phyloP scores from a whole-genome alignment of 176 grass and related monocot genomes.

The Musa itinerans region DNA sequence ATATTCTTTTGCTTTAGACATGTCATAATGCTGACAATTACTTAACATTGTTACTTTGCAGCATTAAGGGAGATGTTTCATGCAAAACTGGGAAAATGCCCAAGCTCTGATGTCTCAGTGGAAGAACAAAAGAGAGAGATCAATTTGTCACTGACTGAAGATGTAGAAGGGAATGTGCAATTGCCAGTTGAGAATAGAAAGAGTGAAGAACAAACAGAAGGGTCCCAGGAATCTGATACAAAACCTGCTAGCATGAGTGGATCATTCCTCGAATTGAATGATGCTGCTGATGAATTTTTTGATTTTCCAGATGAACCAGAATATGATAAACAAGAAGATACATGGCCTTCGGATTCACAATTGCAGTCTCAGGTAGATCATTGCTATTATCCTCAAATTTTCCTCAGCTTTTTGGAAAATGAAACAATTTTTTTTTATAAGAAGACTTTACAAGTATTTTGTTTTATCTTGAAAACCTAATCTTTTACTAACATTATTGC shows the following conservation, averaged over 20 bases:
- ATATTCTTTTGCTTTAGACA: background rate
- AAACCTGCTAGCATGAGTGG: background rate
- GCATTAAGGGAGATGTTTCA: conserved; percentile 15
- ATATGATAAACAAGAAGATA: conserved; percentile 9
- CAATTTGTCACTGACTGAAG: background rate
- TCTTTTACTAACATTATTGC: no score
- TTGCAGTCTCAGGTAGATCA: conserved; percentile 14
- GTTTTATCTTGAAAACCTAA: no score
- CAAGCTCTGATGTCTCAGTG: conserved; percentile 5
- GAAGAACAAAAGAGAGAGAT: conserved; percentile 1
- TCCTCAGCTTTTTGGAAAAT: background rate
- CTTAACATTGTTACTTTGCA: background rate
- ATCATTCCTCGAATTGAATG: conserved; percentile 12
- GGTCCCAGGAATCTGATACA: background rate
- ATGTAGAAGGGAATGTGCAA: conserved; percentile 5
- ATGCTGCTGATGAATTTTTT: conserved; percentile 25
- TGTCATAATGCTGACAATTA: background rate
- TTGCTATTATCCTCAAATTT: background rate
- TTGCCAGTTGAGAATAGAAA: background rate
- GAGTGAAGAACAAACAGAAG: conserved; percentile 7
- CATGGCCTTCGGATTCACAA: conserved; percentile 9
- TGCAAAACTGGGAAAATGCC: background rate
- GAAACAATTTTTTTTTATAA: background rate
- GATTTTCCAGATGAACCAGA: conserved; percentile 22
- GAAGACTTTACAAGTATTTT: background rate